Conservation (phyloP, 2,329 filamentous ascomycete species). For the Xylariaceae sp. region DNA sequence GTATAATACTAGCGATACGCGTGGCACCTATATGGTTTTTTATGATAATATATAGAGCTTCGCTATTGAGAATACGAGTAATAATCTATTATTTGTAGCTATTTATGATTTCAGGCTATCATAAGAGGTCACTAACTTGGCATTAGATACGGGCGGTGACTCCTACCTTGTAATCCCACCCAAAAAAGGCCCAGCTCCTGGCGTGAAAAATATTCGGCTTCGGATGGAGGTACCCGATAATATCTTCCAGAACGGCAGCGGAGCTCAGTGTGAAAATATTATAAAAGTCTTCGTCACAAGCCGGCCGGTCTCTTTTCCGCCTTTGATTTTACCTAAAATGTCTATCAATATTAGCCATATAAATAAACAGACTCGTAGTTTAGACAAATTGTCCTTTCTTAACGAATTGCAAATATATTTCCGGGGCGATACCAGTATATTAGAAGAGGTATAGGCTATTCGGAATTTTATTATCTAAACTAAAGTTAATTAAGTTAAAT, state of each 20-base stretch:
- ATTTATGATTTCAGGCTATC: background rate
- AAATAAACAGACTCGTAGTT: background rate
- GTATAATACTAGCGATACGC: background rate
- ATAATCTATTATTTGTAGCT: background rate
- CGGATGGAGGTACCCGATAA: slow-evolving; percentile 4
- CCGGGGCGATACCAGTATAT: background rate
- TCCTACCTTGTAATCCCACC: slow-evolving; percentile 1
- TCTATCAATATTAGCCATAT: background rate
- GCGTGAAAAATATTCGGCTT: background rate
- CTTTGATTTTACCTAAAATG: background rate
- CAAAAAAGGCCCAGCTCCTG: background rate
- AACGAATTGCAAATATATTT: background rate
- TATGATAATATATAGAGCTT: slow-evolving; percentile 1
- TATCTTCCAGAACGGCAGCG: too few relatives aligned
- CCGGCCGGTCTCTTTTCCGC: slow-evolving; percentile 4
- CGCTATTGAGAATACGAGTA: slow-evolving; percentile 1
- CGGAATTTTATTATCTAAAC: slow-evolving; percentile 2
- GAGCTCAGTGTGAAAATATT: background rate
- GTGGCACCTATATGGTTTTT: background rate
- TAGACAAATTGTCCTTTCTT: background rate
- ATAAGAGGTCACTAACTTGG: background rate
- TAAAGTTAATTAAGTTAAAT: background rate
- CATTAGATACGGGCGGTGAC: slow-evolving; percentile 1
- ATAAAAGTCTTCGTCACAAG: slow-evolving; percentile 11
- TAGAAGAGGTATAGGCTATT: background rate